Percentiles rank a stretch among this genome's conserved stretches.
Evolutionary conservation across 106 monocot genomes (phyloP).

Genomic region (Apostasia ramifera): DNA sequence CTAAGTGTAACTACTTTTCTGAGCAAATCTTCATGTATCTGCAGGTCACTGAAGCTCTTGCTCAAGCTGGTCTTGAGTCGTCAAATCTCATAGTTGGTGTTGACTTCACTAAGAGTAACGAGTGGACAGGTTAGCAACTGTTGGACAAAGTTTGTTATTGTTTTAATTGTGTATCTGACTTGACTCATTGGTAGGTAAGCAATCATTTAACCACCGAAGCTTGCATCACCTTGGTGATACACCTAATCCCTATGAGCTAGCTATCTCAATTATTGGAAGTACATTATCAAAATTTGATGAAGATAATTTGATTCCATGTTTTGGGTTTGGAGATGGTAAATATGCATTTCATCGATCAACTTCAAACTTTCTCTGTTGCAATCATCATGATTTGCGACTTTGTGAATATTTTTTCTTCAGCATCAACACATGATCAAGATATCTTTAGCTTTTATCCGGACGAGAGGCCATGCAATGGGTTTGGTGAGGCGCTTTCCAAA

Average conservation of each 20-base stretch:
- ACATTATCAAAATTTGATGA: constrained; percentile 87
- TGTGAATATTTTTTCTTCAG: constrained; percentile 22
- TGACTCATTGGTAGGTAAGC: constrained; percentile 46
- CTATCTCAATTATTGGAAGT: constrained; percentile 84
- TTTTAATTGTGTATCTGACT: constrained; percentile 6
- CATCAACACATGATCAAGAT: constrained; percentile 65
- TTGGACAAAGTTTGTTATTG: neutral
- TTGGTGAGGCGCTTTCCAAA: constrained; percentile 42
- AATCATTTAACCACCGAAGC: constrained; percentile 60
- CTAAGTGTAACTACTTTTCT: too few relatives aligned
- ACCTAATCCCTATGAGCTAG: constrained; percentile 88
- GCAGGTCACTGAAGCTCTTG: constrained; percentile 89
- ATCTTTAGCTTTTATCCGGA: constrained; percentile 66
- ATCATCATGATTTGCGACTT: neutral
- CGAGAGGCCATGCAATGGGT: constrained; percentile 58
- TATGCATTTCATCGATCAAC: neutral
- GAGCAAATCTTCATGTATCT: neutral
- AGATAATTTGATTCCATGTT: constrained; percentile 90
- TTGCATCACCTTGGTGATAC: constrained; percentile 63
- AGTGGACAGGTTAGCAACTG: constrained; percentile 76
- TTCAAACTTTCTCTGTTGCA: neutral
- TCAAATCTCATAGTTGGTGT: constrained; percentile 85
- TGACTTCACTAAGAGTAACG: constrained; percentile 98
- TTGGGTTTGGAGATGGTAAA: constrained; percentile 95
- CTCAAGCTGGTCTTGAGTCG: constrained; percentile 80